Evolutionary conservation across 2,329 filamentous ascomycete species (phyloP).

Genomic region (Sarocladium strictum): DNA sequence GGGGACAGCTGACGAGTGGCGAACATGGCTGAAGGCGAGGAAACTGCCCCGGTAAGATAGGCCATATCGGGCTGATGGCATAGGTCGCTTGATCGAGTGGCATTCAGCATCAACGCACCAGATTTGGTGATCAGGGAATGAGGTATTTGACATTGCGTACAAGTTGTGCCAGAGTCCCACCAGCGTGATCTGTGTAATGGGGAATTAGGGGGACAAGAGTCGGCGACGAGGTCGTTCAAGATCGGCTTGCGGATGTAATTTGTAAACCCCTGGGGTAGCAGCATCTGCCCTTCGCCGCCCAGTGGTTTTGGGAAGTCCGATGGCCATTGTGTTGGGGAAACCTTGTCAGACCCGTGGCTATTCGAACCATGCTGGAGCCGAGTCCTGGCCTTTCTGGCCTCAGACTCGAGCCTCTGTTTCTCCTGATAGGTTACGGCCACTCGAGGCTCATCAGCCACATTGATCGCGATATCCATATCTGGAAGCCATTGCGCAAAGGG

Average conservation of each 20-base stretch:
- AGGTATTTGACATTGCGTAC: conserved; percentile 26
- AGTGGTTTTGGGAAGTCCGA: conserved; percentile 12
- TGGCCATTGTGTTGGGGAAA: conserved; percentile 13
- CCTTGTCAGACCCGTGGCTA: not conserved
- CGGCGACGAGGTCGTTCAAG: conserved; percentile 29
- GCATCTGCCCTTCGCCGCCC: not conserved
- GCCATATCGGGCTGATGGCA: conserved; percentile 44
- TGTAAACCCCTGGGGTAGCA: conserved; percentile 12
- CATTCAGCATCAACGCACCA: conserved; percentile 45
- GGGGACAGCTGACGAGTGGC: conserved; percentile 45
- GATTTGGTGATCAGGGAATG: conserved; percentile 24
- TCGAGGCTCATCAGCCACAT: conserved; percentile 60
- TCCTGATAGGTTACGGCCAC: conserved; percentile 52
- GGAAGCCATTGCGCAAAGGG: conserved; percentile 64
- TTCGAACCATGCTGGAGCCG: conserved; percentile 11
- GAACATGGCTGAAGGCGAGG: conserved; percentile 42
- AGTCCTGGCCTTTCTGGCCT: conserved; percentile 52
- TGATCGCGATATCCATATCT: conserved; percentile 75
- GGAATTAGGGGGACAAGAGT: conserved; percentile 40
- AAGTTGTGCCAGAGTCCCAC: conserved; percentile 32
- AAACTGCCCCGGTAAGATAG: conserved; percentile 45
- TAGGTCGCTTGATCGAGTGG: conserved; percentile 45
- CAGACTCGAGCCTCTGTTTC: conserved; percentile 40
- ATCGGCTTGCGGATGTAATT: conserved; percentile 20
- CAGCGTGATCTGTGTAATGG: conserved; percentile 32